These are phyloP conservation scores for Grosmannia clavigera DNA, from an alignment of 2,329 filamentous ascomycete genomes.

Conservation along the genomic window DNA sequence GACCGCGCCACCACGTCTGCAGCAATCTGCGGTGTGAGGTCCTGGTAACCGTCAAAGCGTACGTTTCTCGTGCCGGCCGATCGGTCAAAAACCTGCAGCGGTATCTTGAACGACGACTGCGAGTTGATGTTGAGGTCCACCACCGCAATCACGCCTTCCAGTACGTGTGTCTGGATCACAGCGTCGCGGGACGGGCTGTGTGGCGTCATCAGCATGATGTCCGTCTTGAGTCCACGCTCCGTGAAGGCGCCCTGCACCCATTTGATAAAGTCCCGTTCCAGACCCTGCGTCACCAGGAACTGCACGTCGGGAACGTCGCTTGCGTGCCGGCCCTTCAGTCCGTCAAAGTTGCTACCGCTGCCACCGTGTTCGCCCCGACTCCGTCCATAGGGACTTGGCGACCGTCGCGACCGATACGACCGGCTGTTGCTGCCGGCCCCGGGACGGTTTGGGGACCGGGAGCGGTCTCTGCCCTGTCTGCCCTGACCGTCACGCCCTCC, in stretches of 20 bases:
- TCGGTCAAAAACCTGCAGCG: constrained; percentile 76
- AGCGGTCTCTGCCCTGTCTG: constrained; percentile 44
- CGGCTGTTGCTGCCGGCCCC: constrained; percentile 23
- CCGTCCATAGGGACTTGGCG: constrained; percentile 50
- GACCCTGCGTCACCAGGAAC: constrained; percentile 67
- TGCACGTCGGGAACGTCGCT: constrained; percentile 80
- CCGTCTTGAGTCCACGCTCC: constrained; percentile 57
- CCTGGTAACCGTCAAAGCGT: constrained; percentile 76
- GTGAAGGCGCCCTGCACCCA: constrained; percentile 73
- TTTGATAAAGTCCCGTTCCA: constrained; percentile 66
- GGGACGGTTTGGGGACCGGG: constrained; percentile 45
- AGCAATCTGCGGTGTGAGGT: constrained; percentile 65
- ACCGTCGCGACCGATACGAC: constrained; percentile 50
- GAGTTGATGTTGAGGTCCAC: constrained; percentile 61
- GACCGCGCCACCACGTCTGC: constrained; percentile 69
- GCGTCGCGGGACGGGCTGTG: constrained; percentile 58
- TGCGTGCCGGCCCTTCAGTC: constrained; percentile 41
- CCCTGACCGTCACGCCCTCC: constrained; percentile 26
- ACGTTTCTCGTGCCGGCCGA: constrained; percentile 62
- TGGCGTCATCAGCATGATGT: constrained; percentile 69
- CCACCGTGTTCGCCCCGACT: constrained; percentile 44
- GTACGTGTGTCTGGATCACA: constrained; percentile 72
- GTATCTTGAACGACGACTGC: constrained; percentile 60
- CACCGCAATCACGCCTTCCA: constrained; percentile 81
- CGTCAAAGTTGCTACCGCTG: background rate